phyloP scores from a whole-genome alignment of 2,329 filamentous ascomycete species.

The Ascochyta viciae-villosae region DNA sequence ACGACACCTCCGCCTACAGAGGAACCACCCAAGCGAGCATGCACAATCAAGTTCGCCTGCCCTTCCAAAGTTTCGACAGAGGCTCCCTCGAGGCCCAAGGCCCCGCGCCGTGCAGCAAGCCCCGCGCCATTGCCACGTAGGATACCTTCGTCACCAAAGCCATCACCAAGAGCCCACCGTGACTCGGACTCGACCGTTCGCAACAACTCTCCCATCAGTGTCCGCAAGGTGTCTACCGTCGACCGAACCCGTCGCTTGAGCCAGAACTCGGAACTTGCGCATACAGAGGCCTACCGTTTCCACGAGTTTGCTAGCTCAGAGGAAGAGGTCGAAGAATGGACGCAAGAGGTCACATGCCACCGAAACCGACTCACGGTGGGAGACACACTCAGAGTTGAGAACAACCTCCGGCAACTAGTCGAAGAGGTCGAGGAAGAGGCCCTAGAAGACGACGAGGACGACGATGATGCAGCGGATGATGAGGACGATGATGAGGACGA shows the following conservation, averaged over 20 bases:
- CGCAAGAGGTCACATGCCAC: conserved; percentile 71
- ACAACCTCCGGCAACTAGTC: conserved; percentile 81
- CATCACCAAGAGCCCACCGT: conserved; percentile 49
- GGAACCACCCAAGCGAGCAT: conserved; percentile 61
- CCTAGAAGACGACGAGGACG: conserved; percentile 64
- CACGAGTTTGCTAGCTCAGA: conserved; percentile 92
- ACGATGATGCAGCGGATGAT: conserved; percentile 58
- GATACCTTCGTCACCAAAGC: conserved; percentile 40
- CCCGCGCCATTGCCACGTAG: conserved; percentile 49
- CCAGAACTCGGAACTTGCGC: conserved; percentile 51
- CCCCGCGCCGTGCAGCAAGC: conserved; percentile 54
- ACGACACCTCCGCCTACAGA: conserved; percentile 24
- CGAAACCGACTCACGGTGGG: conserved; percentile 81
- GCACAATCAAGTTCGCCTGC: conserved; percentile 77
- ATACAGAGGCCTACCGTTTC: conserved; percentile 69
- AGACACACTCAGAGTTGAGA: conserved; percentile 90
- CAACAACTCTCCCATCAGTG: conserved; percentile 55
- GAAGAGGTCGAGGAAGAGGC: conserved; percentile 93
- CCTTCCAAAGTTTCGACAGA: conserved; percentile 59
- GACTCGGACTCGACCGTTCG: conserved; percentile 60
- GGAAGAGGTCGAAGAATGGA: conserved; percentile 91
- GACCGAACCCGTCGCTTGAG: conserved; percentile 46
- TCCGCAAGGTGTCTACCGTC: conserved; percentile 47
- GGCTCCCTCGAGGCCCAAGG: conserved; percentile 42
- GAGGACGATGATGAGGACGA: conserved; percentile 52